Evolutionary conservation across 108 stramenopile species (phyloP), one percentile per base, ranked within the genome.

Genomic region (Nitzschia sp.): DNA sequence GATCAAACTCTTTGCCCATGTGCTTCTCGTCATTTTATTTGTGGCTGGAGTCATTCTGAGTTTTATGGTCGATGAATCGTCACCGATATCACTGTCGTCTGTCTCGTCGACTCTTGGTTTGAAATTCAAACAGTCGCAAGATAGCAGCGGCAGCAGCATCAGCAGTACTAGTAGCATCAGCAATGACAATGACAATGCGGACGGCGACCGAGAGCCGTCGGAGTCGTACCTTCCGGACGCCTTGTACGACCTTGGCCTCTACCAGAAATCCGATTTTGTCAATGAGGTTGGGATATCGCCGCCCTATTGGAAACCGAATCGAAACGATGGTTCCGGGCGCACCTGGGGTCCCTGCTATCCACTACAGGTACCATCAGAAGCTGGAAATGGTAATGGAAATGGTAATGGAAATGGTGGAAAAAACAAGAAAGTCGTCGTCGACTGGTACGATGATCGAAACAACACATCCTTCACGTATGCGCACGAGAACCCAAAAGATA

Each of bases 261-360:
- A 75, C 41, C 22, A 67, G 22, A 38, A 61, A 25, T 25, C 46
- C 1, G 80, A 80, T 59, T 73, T 80, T 53, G 26, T 57, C 0
- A 80, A 80, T 54, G 66, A 69, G 47, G 32, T 35, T 15, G 80
- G 71, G 15, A 57, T 71, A 11, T 35, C 53, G 13, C 80, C 80
- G 8, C 62, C 74, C 27, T 75, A 63, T 32, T 80, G 80, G 80
- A 60, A 75, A 16, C 23, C 68, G 5, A 0, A 68, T 22, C 19
- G 45, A 26, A 23, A 50, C 29, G 71, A 58, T 33, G 45, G 33
- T 55, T 45, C 75, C 13, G 60, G 60, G 8, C 35, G 16, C 1
- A 52, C 63, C 17, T 85, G 84, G 84, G 84, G 84, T 0, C 84
- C 84, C 33, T 85, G 84, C 46, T 80, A 61, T 46, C 35, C 55